Evolutionary conservation across 306 rosid genomes (phyloP).

Genomic region (Acmispon strigosus): DNA sequence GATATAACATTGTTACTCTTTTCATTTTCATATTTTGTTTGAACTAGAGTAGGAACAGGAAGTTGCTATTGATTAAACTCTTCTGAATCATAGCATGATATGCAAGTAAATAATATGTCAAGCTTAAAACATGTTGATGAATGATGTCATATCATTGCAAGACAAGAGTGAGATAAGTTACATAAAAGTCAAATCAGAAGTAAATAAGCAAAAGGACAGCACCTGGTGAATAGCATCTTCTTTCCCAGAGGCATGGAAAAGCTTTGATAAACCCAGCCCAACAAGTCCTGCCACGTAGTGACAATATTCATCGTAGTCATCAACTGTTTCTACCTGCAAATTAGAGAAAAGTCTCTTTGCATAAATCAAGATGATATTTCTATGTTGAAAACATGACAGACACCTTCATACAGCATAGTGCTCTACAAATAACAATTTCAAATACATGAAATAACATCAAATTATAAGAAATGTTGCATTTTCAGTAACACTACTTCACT

Average conservation of each 20-base stretch:
- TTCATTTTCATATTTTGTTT: background rate
- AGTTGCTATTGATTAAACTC: background rate
- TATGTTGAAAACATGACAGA: slow-evolving; percentile 1
- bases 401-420: background rate
- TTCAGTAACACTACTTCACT: background rate
- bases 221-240: slow-evolving; percentile 99
- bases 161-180: slow-evolving; percentile 3
- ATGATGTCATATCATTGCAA: slow-evolving; percentile 3
- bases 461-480: background rate
- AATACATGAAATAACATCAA: slow-evolving; percentile 4
- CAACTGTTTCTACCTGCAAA: slow-evolving; percentile 84
- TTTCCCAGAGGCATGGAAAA: slow-evolving; percentile 72
- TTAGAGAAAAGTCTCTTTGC: slow-evolving; percentile 15
- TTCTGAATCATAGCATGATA: slow-evolving; percentile 2
- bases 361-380: slow-evolving; percentile 15
- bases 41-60: background rate
- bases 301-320: slow-evolving; percentile 92
- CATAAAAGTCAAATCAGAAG: background rate
- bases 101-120: background rate
- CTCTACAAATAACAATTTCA: slow-evolving; percentile 1
- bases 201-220: slow-evolving; percentile 17
- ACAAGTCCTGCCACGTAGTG: slow-evolving; percentile 99
- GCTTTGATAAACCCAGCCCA: slow-evolving; percentile 93
- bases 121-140: slow-evolving; percentile 11
- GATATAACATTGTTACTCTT: background rate